Conservation (phyloP, 78 protist species). For the Pigoraptor vietnamica region DNA sequence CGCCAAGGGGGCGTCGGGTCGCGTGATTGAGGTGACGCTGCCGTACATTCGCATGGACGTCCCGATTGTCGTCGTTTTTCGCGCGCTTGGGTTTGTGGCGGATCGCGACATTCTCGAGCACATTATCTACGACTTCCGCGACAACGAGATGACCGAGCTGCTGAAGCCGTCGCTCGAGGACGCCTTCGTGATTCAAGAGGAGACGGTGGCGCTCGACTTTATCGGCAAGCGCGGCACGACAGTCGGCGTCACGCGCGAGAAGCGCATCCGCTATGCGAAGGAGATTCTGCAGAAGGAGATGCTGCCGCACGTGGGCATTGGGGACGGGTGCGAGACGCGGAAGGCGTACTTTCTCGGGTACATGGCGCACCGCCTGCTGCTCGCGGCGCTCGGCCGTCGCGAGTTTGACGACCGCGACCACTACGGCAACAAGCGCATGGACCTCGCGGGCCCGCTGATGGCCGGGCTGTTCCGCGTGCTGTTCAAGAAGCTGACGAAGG, state of each 20-base stretch:
- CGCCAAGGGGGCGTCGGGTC: constrained; percentile 11
- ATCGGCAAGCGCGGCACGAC: constrained; percentile 69
- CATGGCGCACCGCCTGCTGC: constrained; percentile 85
- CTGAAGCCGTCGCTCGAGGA: constrained; percentile 94
- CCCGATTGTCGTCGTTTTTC: constrained; percentile 89
- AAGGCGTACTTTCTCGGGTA: constrained; percentile 97
- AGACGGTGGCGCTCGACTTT: constrained; percentile 87
- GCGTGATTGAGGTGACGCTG: constrained; percentile 27
- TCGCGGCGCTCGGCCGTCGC: constrained; percentile 76
- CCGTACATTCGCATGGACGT: constrained; percentile 80
- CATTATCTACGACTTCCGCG: constrained; percentile 84
- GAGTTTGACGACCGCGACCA: constrained; percentile 97
- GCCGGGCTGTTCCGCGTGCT: constrained; percentile 74
- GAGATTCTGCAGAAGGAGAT: constrained; percentile 78
- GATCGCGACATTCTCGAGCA: constrained; percentile 91
- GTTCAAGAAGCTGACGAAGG: constrained; percentile 59
- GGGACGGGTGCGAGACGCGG: constrained; percentile 65
- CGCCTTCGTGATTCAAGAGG: constrained; percentile 64
- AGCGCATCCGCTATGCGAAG: constrained; percentile 15
- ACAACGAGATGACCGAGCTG: constrained; percentile 75
- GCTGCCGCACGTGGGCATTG: constrained; percentile 93
- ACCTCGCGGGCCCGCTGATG: constrained; percentile 94
- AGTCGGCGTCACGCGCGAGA: constrained; percentile 5
- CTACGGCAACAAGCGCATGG: constrained; percentile 98
- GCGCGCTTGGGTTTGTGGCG: constrained; percentile 90